These are phyloP conservation scores for Ascochyta viciae-villosae DNA, from an alignment of 2,329 filamentous ascomycete genomes.

Conservation along the genomic window DNA sequence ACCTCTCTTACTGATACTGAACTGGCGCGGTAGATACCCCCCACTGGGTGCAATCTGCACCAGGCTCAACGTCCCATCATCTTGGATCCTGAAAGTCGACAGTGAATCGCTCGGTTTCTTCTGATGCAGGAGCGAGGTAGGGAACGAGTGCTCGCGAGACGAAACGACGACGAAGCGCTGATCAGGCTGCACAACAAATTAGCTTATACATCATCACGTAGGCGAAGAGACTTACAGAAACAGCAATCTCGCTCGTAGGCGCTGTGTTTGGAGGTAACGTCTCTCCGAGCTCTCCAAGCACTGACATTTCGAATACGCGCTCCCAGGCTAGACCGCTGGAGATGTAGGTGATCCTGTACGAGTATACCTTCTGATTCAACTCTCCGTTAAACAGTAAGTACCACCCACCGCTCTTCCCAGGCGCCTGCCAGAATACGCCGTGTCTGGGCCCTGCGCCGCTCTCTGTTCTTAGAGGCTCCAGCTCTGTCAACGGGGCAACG, in stretches of 20 bases:
- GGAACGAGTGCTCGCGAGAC: constrained; percentile 67
- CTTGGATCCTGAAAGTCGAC: constrained; percentile 51
- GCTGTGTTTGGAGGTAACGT: constrained; percentile 12
- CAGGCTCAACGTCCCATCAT: constrained; percentile 61
- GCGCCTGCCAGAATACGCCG: constrained; percentile 58
- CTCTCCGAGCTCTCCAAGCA: constrained; percentile 10
- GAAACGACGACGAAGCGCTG: constrained; percentile 69
- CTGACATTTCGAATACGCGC: constrained; percentile 1
- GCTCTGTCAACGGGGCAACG: constrained; percentile 52
- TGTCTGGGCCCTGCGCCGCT: constrained; percentile 70
- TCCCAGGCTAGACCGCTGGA: constrained; percentile 11
- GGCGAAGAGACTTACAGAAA: constrained; percentile 10
- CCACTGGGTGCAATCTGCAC: constrained; percentile 66
- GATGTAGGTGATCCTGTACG: constrained; percentile 15
- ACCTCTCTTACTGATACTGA: constrained; percentile 69
- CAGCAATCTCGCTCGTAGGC: constrained; percentile 23
- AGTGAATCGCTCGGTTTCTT: constrained; percentile 61
- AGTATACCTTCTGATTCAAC: constrained; percentile 22
- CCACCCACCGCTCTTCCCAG: background rate
- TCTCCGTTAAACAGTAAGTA: constrained; percentile 25
- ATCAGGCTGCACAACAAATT: constrained; percentile 28
- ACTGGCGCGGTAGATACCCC: constrained; percentile 70
- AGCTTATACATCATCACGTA: background rate
- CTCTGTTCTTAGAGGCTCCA: constrained; percentile 54
- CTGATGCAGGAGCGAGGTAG: constrained; percentile 48